phyloP scores from a whole-genome alignment of 1,284 basidiomycete species.

The Inonotus obliquus region DNA sequence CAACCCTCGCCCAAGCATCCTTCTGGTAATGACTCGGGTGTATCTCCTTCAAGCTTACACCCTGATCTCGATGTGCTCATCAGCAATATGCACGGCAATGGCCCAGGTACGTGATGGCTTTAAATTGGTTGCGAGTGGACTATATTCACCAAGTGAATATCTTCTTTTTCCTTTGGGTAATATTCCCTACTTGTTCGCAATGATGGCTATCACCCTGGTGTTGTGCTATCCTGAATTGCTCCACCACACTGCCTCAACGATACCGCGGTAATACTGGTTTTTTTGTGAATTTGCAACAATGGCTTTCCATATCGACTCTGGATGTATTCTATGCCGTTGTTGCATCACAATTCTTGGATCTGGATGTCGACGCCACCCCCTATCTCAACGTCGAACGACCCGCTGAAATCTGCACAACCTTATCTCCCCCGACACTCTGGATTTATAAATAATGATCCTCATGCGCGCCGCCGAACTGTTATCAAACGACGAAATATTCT shows the following conservation, averaged over 20 bases:
- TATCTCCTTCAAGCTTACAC: not conserved
- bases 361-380: not conserved
- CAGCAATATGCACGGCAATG: not conserved
- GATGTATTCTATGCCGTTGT: not conserved
- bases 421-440: not conserved
- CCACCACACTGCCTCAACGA: not conserved
- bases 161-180: not conserved
- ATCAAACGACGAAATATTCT: not conserved
- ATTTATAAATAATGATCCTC: constrained; percentile 1
- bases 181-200: not conserved
- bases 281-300: not conserved
- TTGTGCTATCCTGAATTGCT: not conserved
- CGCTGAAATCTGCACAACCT: not conserved
- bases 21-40: not conserved
- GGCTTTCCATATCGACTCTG: not conserved
- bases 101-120: not conserved
- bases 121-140: not conserved
- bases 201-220: not conserved
- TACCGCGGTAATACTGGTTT: not conserved
- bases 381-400: not conserved
- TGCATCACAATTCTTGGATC: not conserved
- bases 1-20: not conserved
- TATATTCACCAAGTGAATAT: not conserved
- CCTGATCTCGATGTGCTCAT: not conserved
- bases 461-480: not conserved